phyloP scores from a whole-genome alignment of 495 filamentous ascomycete genomes.

The Aspergillus heteromorphus region DNA sequence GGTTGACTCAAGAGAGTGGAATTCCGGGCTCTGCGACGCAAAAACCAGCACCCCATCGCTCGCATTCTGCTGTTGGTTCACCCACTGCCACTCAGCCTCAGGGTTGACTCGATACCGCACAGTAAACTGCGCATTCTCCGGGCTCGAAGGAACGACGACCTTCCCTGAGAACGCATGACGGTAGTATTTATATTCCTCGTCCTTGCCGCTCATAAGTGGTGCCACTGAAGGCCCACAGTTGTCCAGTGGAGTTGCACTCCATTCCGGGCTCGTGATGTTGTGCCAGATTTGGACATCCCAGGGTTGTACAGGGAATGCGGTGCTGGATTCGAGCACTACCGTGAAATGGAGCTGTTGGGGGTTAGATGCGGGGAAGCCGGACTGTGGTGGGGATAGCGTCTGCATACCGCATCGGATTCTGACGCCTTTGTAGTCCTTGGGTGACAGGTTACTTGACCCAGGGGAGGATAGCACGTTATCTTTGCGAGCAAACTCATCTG shows the following conservation, averaged over 20 bases:
- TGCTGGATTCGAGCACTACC: slow-evolving; percentile 66
- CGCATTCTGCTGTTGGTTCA: slow-evolving; percentile 53
- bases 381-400: not conserved
- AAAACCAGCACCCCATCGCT: slow-evolving; percentile 61
- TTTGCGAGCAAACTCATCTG: slow-evolving; percentile 48
- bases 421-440: slow-evolving; percentile 26
- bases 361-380: not conserved
- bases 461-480: slow-evolving; percentile 56
- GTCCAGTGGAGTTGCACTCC: slow-evolving; percentile 31
- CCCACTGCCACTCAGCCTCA: slow-evolving; percentile 67
- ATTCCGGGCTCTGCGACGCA: slow-evolving; percentile 13
- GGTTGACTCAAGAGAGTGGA: slow-evolving; percentile 6
- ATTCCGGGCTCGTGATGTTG: slow-evolving; percentile 44
- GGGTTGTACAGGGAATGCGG: slow-evolving; percentile 43
- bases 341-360: slow-evolving; percentile 51
- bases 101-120: slow-evolving; percentile 60
- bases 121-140: slow-evolving; percentile 57
- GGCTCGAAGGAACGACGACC: slow-evolving; percentile 27
- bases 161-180: slow-evolving; percentile 36
- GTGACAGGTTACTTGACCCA: slow-evolving; percentile 63
- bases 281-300: slow-evolving; percentile 81
- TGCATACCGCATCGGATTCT: slow-evolving; percentile 27
- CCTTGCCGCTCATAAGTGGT: slow-evolving; percentile 29
- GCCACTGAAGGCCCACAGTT: slow-evolving; percentile 19
- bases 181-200: slow-evolving; percentile 17